Conservation (phyloP, 371 early-diverging fungal species). For the Amoeboaphelidium protococcarum region DNA sequence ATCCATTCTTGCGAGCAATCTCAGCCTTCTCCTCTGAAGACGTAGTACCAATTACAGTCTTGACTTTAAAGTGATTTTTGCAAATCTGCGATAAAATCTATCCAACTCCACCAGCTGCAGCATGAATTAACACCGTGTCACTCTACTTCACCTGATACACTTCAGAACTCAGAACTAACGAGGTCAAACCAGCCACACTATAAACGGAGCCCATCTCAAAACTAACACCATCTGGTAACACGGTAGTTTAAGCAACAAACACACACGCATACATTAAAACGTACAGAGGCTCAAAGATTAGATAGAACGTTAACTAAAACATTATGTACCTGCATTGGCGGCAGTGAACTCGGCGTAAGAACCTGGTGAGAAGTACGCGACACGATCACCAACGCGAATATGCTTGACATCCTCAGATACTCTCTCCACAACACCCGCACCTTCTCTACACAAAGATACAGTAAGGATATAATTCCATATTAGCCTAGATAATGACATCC, state of each 20-base stretch:
- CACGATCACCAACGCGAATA: constrained; percentile 51
- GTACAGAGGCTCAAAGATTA: constrained; percentile 24
- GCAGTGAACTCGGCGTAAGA: constrained; percentile 55
- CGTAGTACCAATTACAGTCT: constrained; percentile 64
- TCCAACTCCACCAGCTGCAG: constrained; percentile 79
- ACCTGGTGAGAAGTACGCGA: constrained; percentile 33
- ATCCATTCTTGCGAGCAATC: constrained; percentile 18
- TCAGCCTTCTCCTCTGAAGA: constrained; percentile 54
- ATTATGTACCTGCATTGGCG: constrained; percentile 7
- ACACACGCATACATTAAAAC: constrained; percentile 12
- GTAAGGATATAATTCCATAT: background rate
- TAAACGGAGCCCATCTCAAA: constrained; percentile 1
- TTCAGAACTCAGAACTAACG: constrained; percentile 39
- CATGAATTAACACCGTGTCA: constrained; percentile 57
- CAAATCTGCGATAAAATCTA: constrained; percentile 39
- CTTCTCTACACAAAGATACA: constrained; percentile 23
- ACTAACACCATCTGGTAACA: background rate
- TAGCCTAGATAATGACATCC: background rate
- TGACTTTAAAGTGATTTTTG: constrained; percentile 45
- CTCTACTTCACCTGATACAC: constrained; percentile 42
- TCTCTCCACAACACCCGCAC: constrained; percentile 47
- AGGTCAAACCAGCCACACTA: constrained; percentile 46
- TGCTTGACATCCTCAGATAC: constrained; percentile 30
- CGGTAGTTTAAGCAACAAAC: background rate
- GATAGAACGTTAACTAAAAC: background rate